Evolutionary conservation across 345 rosid species (phyloP), one percentile per base, ranked within the genome.

Genomic region (Eucalyptus guilfoylei): DNA sequence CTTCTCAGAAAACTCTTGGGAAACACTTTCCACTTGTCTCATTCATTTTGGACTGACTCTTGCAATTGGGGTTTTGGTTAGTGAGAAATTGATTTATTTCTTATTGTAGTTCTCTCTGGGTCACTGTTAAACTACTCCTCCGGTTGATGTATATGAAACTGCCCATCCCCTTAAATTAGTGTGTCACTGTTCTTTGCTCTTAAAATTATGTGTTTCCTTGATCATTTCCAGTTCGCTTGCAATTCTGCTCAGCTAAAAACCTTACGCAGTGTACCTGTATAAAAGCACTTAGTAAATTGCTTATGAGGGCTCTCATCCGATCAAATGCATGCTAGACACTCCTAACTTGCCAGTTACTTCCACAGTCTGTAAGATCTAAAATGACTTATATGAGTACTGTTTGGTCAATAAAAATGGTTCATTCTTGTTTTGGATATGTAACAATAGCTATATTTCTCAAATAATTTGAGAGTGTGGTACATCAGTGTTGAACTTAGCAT

Each of bases 211-310:
- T 72, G 1, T 72, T 19, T 72, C 45, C 81, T 32, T 37, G 26
- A 37, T 72, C 81, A 34, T 72, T 72, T 72, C 26, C 81, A 9
- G 1, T 37, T 72, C 3, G 45, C 81, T 72, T 72, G 42, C 11
- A 19, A 37, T 72, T 72, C 45, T 72, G 81, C 81, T 5, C 7
- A 37, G 28, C 26, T 34, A 10, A 3, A 12, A 13, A 19, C 24
- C 81, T 72, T 9, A 72, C 1, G 4, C 5, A 2, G 2, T 3
- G 45, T 72, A 17, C 12, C 4, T 19, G 4, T 72, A 17, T 0
- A 17, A 72, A 19, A 72, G 45, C 26, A 37, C 10, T 72, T 5
- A 37, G 4, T 19, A 72, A 34, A 72, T 37, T 72, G 81, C 28
- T 72, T 1, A 10, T 72, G 26, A 37, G 81, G 28, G 28, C 7